phyloP scores from a whole-genome alignment of 78 protist genomes.

The Pelomyxa schiedti region DNA sequence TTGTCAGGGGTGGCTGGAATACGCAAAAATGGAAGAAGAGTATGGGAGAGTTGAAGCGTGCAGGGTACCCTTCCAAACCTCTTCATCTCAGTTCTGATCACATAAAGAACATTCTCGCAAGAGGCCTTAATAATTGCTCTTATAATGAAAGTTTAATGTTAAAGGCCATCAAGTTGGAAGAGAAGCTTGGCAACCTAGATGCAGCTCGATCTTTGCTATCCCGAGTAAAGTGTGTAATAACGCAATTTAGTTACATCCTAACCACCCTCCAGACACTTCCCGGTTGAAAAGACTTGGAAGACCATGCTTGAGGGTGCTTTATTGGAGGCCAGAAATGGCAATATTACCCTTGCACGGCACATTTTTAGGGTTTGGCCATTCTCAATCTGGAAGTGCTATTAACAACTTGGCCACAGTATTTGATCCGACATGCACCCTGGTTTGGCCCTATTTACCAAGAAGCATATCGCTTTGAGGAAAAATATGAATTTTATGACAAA shows the following conservation, averaged over 20 bases:
- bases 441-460: constrained; percentile 76
- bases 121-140: constrained; percentile 57
- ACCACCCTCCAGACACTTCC: constrained; percentile 19
- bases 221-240: background rate
- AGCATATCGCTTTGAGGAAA: constrained; percentile 72
- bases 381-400: too few relatives aligned
- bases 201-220: constrained; percentile 53
- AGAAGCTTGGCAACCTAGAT: constrained; percentile 55
- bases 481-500: constrained; percentile 29
- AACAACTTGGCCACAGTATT: constrained; percentile 21
- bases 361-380: constrained; percentile 58
- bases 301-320: constrained; percentile 81
- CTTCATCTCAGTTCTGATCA: too few relatives aligned
- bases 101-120: constrained; percentile 46
- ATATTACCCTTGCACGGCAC: constrained; percentile 46
- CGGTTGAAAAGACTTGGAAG: constrained; percentile 72
- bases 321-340: constrained; percentile 75
- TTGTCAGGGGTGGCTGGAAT: constrained; percentile 69
- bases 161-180: constrained; percentile 56
- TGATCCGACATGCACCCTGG: constrained; percentile 70
- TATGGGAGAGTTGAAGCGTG: constrained; percentile 53
- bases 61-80: too few relatives aligned
- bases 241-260: too few relatives aligned
- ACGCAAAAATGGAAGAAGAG: constrained; percentile 82
- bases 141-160: constrained; percentile 53